Percentiles rank a stretch among this genome's conserved stretches.
phyloP scores from a whole-genome alignment of 306 rosid genomes.

The Pyrus communis region DNA sequence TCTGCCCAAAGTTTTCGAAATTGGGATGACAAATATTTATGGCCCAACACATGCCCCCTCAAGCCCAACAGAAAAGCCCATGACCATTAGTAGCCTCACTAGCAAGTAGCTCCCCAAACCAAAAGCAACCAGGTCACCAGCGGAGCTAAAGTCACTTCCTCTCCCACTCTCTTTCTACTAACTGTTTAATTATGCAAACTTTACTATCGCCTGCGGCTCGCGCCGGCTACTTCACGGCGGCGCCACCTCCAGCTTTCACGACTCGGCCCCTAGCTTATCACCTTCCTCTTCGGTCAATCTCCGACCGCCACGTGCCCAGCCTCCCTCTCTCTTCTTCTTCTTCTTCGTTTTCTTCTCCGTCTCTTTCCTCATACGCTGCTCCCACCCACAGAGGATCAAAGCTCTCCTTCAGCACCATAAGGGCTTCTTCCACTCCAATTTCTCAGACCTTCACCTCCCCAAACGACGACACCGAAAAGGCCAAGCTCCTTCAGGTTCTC shows the following conservation, averaged over 20 bases:
- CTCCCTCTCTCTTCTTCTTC: conserved; percentile 7
- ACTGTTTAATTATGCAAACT: conserved; percentile 48
- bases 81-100: neutral
- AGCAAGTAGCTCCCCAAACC: neutral
- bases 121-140: neutral
- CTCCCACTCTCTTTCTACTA: neutral
- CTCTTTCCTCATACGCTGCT: conserved; percentile 9
- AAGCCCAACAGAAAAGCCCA: neutral
- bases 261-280: conserved; percentile 12
- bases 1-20: neutral
- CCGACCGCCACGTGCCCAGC: conserved; percentile 20
- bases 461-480: conserved; percentile 60
- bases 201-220: conserved; percentile 52
- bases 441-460: conserved; percentile 39
- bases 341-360: neutral
- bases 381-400: conserved; percentile 20
- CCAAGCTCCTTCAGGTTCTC: conserved; percentile 73
- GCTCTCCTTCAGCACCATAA: conserved; percentile 15
- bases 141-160: neutral
- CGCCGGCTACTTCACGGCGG: conserved; percentile 34
- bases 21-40: neutral
- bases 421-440: conserved; percentile 45
- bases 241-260: conserved; percentile 7
- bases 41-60: neutral
- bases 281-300: conserved; percentile 12